Percentiles rank a stretch among this genome's conserved stretches.
These are phyloP conservation scores for Phytophthora sp. DNA, from an alignment of 352 stramenopile genomes.

Conservation along the genomic window DNA sequence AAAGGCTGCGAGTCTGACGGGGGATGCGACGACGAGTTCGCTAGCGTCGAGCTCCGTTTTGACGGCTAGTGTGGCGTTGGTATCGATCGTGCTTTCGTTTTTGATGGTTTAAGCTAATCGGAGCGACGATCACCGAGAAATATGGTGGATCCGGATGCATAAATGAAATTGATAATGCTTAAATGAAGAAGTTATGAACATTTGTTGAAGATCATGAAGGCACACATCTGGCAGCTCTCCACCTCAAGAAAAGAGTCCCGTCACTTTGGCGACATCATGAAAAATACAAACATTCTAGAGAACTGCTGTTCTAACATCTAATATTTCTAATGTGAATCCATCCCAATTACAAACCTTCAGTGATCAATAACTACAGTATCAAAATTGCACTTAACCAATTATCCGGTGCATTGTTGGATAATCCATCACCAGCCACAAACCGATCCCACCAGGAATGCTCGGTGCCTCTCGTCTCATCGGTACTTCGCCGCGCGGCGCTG, in stretches of 20 bases:
- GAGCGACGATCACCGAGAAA: too few species aligned
- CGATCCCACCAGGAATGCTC: conserved; percentile 15
- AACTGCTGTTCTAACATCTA: background rate
- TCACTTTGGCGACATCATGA: background rate
- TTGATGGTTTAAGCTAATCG: conserved; percentile 26
- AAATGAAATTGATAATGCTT: too few species aligned
- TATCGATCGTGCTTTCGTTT: conserved; percentile 24
- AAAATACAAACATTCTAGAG: too few species aligned
- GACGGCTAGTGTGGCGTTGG: conserved; percentile 8
- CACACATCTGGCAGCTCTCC: too few species aligned
- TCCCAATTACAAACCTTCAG: too few species aligned
- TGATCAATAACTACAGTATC: too few species aligned
- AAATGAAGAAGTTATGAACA: too few species aligned
- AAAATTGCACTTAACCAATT: too few species aligned
- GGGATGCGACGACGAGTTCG: conserved; percentile 2
- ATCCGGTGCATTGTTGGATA: too few species aligned
- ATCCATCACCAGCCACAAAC: conserved; percentile 12
- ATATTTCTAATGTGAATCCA: conserved; percentile 3
- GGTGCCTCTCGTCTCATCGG: conserved; percentile 22
- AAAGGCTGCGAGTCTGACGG: conserved; percentile 27
- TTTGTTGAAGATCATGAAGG: too few species aligned
- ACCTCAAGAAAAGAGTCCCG: too few species aligned
- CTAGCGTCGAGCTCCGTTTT: conserved; percentile 14
- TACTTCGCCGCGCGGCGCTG: background rate
- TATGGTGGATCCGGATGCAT: too few species aligned